phyloP scores from a whole-genome alignment of 768 basidiomycete species.

The Symmetrospora coprosmae region DNA sequence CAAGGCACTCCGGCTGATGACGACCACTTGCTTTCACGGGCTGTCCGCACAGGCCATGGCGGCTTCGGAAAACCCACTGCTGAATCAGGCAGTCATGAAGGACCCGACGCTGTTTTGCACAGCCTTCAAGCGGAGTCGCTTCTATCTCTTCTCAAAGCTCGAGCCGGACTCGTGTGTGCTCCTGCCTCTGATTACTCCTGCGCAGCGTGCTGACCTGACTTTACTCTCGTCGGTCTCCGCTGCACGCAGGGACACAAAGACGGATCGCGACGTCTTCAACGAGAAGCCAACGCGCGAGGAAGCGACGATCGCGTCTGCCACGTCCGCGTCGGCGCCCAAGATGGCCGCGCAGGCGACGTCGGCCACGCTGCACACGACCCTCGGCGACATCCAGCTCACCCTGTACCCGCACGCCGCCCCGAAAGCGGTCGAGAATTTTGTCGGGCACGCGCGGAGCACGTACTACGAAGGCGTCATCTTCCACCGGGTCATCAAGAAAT shows the following conservation, averaged over 20 bases:
- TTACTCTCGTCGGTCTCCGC: background rate
- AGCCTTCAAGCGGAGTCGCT: slow-evolving; percentile 78
- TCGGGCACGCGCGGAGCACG: slow-evolving; percentile 71
- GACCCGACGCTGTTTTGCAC: slow-evolving; percentile 89
- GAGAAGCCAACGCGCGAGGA: slow-evolving; percentile 94
- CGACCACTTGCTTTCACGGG: background rate
- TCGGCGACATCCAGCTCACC: slow-evolving; percentile 80
- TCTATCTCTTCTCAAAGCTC: slow-evolving; percentile 83
- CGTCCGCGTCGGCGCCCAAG: slow-evolving; percentile 36
- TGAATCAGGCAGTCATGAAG: slow-evolving; percentile 65
- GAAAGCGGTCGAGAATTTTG: slow-evolving; percentile 94
- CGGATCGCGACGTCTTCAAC: slow-evolving; percentile 94
- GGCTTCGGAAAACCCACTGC: slow-evolving; percentile 84
- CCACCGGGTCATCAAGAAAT: slow-evolving; percentile 95
- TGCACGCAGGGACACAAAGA: slow-evolving; percentile 58
- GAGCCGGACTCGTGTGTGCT: slow-evolving; percentile 58
- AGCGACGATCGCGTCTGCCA: slow-evolving; percentile 61
- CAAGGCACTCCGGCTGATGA: background rate
- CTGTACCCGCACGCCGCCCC: slow-evolving; percentile 85
- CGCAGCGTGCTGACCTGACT: background rate
- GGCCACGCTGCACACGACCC: slow-evolving; percentile 84
- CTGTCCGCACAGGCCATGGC: slow-evolving; percentile 60
- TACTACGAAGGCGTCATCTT: slow-evolving; percentile 89
- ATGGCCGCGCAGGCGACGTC: slow-evolving; percentile 52
- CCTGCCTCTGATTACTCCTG: background rate